Base-by-base conservation (phyloP, 2,329 filamentous ascomycete species). In the Fonsecaea nubica region DNA sequence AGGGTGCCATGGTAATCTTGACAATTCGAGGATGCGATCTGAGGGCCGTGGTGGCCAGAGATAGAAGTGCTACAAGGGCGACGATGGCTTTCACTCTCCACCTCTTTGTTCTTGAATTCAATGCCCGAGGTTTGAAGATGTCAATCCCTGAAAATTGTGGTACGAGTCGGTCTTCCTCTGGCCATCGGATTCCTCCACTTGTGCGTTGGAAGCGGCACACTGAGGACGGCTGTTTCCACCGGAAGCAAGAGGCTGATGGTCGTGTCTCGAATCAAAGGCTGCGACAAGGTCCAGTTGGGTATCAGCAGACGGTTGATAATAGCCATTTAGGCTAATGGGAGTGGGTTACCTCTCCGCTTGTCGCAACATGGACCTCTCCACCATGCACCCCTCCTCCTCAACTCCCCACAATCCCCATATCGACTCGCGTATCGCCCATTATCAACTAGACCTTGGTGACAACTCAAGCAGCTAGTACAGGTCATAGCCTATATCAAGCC, bases 1-100 rank as follows among this genome's bases (percentile, higher is more conserved):
- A 65, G n/a, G 63, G 58, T 13, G 58, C 58, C 63, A 62, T 62
- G n/a, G 15, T 62, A 3, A 9, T 18, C 8, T 36, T n/a, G 15
- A 33, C 21, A 15, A 21, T 13, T 33, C 52, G 52, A 12, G 15
- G 52, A 55, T 10, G 13, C 12, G 25, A 25, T 50, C 18, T 50
- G 18, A 25, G 18, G 25, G 5, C 45, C 45, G 10, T 18, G 25
- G 7, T 25, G 45, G 25, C 10, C 18, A 50, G n/a, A 25, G 18
- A 50, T 21, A 10, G 21, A 3, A 25, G 45, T 13, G 45, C 18
- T 12, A 50, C 15, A 21, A 25, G 6, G 3, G 21, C 45, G 0
- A 50, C 15, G 45, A 50, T 10, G 25, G 45, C 45, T 50, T 21
- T n/a, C 18, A 3, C 45, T 50, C 45, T 50, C 12, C 45, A 25